phyloP scores from a whole-genome alignment of 1,284 basidiomycete species.

The Fistulinella cinereoalba region DNA sequence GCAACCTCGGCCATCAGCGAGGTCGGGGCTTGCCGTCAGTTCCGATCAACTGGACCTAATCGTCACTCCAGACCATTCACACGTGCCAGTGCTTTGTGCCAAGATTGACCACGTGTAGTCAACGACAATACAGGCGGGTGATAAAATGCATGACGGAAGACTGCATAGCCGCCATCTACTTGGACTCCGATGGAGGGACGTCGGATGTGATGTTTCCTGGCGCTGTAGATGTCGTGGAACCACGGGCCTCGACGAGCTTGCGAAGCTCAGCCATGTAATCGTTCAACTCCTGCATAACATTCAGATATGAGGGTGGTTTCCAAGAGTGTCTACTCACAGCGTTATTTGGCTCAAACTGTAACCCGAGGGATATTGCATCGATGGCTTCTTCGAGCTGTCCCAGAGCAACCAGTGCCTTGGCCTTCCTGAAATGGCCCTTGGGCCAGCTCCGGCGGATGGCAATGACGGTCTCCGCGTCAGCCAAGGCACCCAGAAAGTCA shows the following conservation, averaged over 20 bases:
- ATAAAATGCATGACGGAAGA: slow-evolving; percentile 1
- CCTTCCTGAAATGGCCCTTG: slow-evolving; percentile 94
- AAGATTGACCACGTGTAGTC: slow-evolving; percentile 3
- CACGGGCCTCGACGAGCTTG: slow-evolving; percentile 22
- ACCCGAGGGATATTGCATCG: slow-evolving; percentile 78
- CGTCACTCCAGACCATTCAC: too few relatives aligned
- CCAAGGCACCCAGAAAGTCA: slow-evolving; percentile 80
- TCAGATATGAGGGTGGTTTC: slow-evolving; percentile 4
- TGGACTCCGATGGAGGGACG: slow-evolving; percentile 6
- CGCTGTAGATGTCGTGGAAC: slow-evolving; percentile 5
- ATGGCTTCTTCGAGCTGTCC: slow-evolving; percentile 71
- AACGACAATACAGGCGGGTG: slow-evolving; percentile 7
- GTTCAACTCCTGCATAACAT: slow-evolving; percentile 26
- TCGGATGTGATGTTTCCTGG: slow-evolving; percentile 2
- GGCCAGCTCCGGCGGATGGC: slow-evolving; percentile 85
- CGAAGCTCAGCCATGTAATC: slow-evolving; percentile 30
- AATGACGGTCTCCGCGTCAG: slow-evolving; percentile 91
- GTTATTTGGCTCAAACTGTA: slow-evolving; percentile 90
- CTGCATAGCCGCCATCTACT: too few relatives aligned
- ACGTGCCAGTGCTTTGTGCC: neutral
- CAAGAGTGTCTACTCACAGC: slow-evolving; percentile 42
- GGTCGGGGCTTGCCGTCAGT: too few relatives aligned
- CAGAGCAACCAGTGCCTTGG: slow-evolving; percentile 83
- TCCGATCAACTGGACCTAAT: too few relatives aligned
- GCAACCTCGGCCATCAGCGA: too few relatives aligned